Evolutionary conservation across 805 yeast genomes (phyloP).

Genomic region (Starmerella stigmatis): DNA sequence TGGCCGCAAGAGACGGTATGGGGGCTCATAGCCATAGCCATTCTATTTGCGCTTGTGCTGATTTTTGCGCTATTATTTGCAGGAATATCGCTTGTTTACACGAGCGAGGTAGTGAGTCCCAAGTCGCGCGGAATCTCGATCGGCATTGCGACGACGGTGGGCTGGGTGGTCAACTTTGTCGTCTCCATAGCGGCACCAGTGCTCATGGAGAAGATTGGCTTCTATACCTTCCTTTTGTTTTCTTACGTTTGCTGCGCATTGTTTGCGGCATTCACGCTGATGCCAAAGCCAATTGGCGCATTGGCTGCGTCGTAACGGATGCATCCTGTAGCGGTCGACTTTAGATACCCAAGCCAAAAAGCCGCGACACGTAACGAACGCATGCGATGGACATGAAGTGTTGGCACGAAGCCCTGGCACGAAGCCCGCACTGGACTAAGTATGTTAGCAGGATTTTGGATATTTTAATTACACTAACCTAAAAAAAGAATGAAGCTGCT

Average conservation of each 20-base stretch:
- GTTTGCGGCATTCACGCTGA: slow-evolving; percentile 7
- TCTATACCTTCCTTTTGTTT: slow-evolving; percentile 15
- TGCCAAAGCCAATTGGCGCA: slow-evolving; percentile 10
- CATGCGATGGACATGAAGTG: no score
- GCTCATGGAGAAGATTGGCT: slow-evolving; percentile 11
- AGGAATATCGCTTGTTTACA: slow-evolving; percentile 24
- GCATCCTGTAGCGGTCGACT: no score
- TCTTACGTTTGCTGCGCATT: slow-evolving; percentile 9
- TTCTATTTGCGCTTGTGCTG: slow-evolving; percentile 19
- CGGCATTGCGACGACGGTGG: slow-evolving; percentile 23
- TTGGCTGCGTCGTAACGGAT: neutral
- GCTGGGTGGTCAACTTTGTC: slow-evolving; percentile 23
- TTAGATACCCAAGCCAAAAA: no score
- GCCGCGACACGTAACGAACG: no score
- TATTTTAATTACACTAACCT: no score
- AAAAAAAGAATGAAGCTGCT: no score
- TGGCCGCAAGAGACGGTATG: neutral
- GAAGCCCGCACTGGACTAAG: no score
- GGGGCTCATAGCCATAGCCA: slow-evolving; percentile 17
- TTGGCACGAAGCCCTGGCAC: no score
- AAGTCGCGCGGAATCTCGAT: slow-evolving; percentile 16
- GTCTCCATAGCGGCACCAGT: slow-evolving; percentile 13
- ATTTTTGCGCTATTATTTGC: slow-evolving; percentile 21
- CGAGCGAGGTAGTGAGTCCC: slow-evolving; percentile 21
- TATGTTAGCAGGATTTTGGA: no score